Evolutionary conservation across 495 filamentous ascomycete genomes (phyloP).

Genomic region (Barbatosphaeria neglecta): DNA sequence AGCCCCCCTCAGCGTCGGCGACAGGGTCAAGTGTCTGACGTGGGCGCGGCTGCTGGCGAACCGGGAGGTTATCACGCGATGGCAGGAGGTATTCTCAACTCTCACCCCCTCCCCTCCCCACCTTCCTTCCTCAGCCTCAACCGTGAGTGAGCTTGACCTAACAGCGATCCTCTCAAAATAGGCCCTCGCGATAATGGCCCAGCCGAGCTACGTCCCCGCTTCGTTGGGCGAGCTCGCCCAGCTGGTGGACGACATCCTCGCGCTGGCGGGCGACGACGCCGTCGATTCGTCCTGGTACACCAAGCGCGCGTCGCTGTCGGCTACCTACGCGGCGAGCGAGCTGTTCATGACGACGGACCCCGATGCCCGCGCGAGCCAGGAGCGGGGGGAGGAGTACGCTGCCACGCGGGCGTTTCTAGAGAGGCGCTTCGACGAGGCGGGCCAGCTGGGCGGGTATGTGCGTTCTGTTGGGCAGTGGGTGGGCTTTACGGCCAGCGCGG

Average conservation of each 20-base stretch:
- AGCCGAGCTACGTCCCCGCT: conserved; percentile 60
- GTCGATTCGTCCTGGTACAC: conserved; percentile 88
- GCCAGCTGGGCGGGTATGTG: conserved; percentile 44
- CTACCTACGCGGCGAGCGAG: conserved; percentile 77
- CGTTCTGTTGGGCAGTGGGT: conserved; percentile 56
- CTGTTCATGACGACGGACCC: conserved; percentile 91
- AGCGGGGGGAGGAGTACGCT: conserved; percentile 44
- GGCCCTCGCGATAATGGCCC: conserved; percentile 84
- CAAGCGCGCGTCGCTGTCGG: conserved; percentile 63
- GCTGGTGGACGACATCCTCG: conserved; percentile 80
- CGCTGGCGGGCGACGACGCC: conserved; percentile 65
- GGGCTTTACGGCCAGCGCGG: conserved; percentile 60
- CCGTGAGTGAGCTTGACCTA: background rate
- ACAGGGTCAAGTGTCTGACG: conserved; percentile 51
- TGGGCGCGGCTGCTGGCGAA: conserved; percentile 68
- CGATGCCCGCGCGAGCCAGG: too few species aligned
- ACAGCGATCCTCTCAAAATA: conserved; percentile 16
- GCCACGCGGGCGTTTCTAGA: conserved; percentile 74
- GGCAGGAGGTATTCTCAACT: conserved; percentile 62
- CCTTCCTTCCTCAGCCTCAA: background rate
- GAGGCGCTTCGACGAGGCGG: conserved; percentile 59
- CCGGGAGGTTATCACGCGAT: conserved; percentile 51
- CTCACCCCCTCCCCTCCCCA: too few species aligned
- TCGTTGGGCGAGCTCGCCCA: conserved; percentile 67
- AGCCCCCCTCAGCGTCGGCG: conserved; percentile 18